Evolutionary conservation across 1,284 basidiomycete genomes (phyloP).

Genomic region (Leccinum griseonigrum): DNA sequence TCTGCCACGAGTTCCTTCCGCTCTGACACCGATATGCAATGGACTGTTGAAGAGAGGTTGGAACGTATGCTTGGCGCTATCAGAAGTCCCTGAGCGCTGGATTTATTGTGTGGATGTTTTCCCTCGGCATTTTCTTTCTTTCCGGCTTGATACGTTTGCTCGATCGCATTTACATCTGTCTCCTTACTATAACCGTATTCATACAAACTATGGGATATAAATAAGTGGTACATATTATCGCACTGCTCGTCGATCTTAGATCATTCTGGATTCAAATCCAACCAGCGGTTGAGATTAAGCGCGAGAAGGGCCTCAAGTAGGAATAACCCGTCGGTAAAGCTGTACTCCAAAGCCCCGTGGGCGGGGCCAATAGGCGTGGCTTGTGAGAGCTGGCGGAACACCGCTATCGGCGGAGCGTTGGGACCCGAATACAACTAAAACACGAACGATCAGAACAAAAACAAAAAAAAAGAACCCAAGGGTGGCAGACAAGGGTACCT

Average conservation of each 20-base stretch:
- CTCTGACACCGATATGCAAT: slow-evolving; percentile 59
- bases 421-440: slow-evolving; percentile 47
- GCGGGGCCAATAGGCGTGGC: slow-evolving; percentile 59
- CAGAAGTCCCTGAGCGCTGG: slow-evolving; percentile 35
- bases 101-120: slow-evolving; percentile 22
- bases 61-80: slow-evolving; percentile 71
- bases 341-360: slow-evolving; percentile 61
- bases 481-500: slow-evolving; percentile 40
- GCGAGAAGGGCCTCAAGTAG: slow-evolving; percentile 63
- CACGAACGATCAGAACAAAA: background rate
- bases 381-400: slow-evolving; percentile 52
- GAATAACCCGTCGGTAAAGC: slow-evolving; percentile 56
- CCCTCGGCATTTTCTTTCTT: slow-evolving; percentile 6
- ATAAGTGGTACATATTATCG: slow-evolving; percentile 25
- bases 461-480: background rate
- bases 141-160: slow-evolving; percentile 12
- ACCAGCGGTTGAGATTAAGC: slow-evolving; percentile 70
- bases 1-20: slow-evolving; percentile 58
- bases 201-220: slow-evolving; percentile 36
- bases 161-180: slow-evolving; percentile 14
- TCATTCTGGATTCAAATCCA: slow-evolving; percentile 55
- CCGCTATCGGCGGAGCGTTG: slow-evolving; percentile 47
- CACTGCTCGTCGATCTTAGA: slow-evolving; percentile 19
- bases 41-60: slow-evolving; percentile 72
- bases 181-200: slow-evolving; percentile 30